These are phyloP conservation scores for Colletotrichum godetiae DNA, from an alignment of 2,329 filamentous ascomycete genomes.

Conservation along the genomic window DNA sequence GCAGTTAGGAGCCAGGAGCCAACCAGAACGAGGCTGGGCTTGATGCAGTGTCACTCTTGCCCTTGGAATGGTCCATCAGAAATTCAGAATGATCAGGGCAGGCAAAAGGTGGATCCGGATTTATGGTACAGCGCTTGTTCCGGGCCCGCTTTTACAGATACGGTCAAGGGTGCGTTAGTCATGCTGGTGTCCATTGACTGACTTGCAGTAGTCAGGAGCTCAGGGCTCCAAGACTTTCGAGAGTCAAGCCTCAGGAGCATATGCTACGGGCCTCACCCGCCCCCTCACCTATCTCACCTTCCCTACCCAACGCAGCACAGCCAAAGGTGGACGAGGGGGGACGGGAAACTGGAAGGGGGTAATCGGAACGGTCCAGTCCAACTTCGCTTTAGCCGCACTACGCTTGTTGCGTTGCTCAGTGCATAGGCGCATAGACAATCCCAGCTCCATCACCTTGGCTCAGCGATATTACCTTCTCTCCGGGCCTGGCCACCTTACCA, in stretches of 20 bases:
- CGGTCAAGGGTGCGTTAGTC: slow-evolving; percentile 17
- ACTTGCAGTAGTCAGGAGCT: slow-evolving; percentile 17
- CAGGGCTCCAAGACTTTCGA: too few species aligned
- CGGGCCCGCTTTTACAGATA: background rate
- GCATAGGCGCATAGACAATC: slow-evolving; percentile 3
- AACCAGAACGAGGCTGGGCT: slow-evolving; percentile 13
- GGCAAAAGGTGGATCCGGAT: slow-evolving; percentile 21
- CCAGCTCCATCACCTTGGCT: background rate
- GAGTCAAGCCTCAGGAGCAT: background rate
- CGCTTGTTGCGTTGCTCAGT: background rate
- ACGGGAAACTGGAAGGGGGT: background rate
- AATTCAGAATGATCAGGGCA: slow-evolving; percentile 12
- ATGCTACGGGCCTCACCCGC: background rate
- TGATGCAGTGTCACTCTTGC: slow-evolving; percentile 4
- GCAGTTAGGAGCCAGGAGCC: slow-evolving; percentile 4
- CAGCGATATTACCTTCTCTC: background rate
- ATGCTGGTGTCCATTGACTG: slow-evolving; percentile 3
- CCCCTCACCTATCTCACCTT: too few species aligned
- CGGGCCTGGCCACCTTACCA: background rate
- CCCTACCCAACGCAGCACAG: background rate
- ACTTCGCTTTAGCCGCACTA: background rate
- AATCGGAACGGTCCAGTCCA: background rate
- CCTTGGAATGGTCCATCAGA: background rate
- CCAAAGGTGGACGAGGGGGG: background rate
- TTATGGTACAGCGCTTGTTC: background rate